phyloP scores from a whole-genome alignment of 2,329 filamentous ascomycete genomes.

The Calonectria leucothoes region DNA sequence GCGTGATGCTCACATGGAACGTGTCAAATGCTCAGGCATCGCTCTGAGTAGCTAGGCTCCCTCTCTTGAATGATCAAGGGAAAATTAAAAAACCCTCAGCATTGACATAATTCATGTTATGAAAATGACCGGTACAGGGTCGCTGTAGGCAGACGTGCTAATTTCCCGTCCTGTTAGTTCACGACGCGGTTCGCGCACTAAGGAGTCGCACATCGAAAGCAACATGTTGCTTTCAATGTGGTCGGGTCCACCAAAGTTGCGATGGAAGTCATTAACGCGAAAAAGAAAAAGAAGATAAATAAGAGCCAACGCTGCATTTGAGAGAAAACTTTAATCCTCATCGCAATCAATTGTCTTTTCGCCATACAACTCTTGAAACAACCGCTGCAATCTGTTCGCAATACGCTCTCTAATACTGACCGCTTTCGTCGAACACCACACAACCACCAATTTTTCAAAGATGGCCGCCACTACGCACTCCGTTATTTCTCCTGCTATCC shows the following conservation, averaged over 20 bases:
- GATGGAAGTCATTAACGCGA: not conserved
- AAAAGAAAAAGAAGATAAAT: not conserved
- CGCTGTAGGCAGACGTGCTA: not conserved
- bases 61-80: not conserved
- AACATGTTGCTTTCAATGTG: not conserved
- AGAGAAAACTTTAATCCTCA: not conserved
- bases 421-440: too few relatives aligned
- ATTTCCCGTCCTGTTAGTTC: not conserved
- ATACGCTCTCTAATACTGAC: too few relatives aligned
- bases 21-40: not conserved
- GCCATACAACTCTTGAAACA: not conserved
- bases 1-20: not conserved
- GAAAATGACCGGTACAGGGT: not conserved
- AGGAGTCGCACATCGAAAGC: not conserved
- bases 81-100: not conserved
- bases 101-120: not conserved
- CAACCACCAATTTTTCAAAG: not conserved
- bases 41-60: not conserved
- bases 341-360: not conserved
- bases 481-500: slow-evolving; percentile 51
- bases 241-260: not conserved
- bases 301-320: not conserved
- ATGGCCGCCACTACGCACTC: slow-evolving; percentile 8
- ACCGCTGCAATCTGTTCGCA: not conserved
- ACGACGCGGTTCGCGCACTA: not conserved